Percentiles rank a stretch among this genome's conserved stretches.
phyloP scores from a whole-genome alignment of 73 alveolate genomes.

The Loxodes magnus region DNA sequence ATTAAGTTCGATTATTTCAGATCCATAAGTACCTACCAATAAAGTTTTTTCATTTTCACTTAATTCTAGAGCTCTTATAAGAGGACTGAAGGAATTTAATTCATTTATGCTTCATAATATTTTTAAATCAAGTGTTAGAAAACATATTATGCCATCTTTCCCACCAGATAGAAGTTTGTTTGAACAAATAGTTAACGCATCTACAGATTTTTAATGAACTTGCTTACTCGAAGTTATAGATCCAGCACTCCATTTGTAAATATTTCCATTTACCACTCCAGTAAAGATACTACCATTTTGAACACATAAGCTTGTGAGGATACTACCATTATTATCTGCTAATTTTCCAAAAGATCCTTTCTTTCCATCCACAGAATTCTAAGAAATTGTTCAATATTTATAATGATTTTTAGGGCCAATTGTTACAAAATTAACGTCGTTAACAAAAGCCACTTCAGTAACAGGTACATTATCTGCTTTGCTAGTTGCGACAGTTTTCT shows the following conservation, averaged over 20 bases:
- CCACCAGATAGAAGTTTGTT: slow-evolving; percentile 86
- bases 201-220: background rate
- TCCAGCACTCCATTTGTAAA: slow-evolving; percentile 24
- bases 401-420: slow-evolving; percentile 89
- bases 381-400: slow-evolving; percentile 50
- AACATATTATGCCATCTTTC: slow-evolving; percentile 60
- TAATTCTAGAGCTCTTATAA: slow-evolving; percentile 56
- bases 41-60: slow-evolving; percentile 25
- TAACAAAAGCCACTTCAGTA: slow-evolving; percentile 57
- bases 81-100: slow-evolving; percentile 26
- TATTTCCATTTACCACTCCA: slow-evolving; percentile 45
- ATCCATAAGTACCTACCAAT: slow-evolving; percentile 64
- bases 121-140: slow-evolving; percentile 13
- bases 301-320: slow-evolving; percentile 43
- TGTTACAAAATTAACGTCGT: slow-evolving; percentile 75
- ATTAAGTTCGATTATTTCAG: slow-evolving; percentile 56
- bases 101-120: background rate
- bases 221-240: slow-evolving; percentile 57
- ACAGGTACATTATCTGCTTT: slow-evolving; percentile 21
- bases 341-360: slow-evolving; percentile 43
- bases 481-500: background rate
- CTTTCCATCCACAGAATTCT: background rate
- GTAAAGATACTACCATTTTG: slow-evolving; percentile 44
- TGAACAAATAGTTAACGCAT: slow-evolving; percentile 8
- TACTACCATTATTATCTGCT: slow-evolving; percentile 20